These are phyloP conservation scores for Thelonectria blattea DNA, from an alignment of 2,329 filamentous ascomycete genomes.

Conservation along the genomic window DNA sequence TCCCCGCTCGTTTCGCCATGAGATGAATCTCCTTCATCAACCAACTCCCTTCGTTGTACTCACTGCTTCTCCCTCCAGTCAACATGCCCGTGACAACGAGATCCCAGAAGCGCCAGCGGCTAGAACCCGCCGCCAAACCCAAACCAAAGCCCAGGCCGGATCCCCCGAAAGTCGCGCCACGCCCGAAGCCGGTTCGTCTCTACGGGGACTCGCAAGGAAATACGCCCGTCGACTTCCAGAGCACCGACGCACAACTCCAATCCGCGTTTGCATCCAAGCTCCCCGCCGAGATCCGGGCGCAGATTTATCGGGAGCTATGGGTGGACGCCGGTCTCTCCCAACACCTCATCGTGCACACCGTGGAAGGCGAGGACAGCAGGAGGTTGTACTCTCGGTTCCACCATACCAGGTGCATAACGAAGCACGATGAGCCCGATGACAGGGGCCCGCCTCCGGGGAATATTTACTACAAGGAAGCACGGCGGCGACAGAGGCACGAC, in stretches of 20 bases:
- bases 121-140: too few species aligned
- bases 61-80: too few species aligned
- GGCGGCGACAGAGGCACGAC: background rate
- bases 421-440: background rate
- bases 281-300: background rate
- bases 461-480: background rate
- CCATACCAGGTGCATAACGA: constrained; percentile 1
- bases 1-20: too few species aligned
- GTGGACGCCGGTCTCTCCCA: background rate
- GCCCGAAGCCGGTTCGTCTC: background rate
- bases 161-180: too few species aligned
- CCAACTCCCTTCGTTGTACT: too few species aligned
- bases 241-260: background rate
- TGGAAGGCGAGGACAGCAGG: background rate
- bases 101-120: too few species aligned
- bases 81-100: too few species aligned
- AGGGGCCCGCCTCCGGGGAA: constrained; percentile 6
- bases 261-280: constrained; percentile 2
- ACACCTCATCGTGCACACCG: background rate
- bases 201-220: background rate
- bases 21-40: too few species aligned
- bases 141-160: too few species aligned
- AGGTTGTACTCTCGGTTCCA: background rate
- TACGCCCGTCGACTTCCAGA: background rate
- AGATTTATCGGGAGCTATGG: constrained; percentile 4